phyloP scores from a whole-genome alignment of 2,329 filamentous ascomycete species.

The Arthroderma uncinatum region DNA sequence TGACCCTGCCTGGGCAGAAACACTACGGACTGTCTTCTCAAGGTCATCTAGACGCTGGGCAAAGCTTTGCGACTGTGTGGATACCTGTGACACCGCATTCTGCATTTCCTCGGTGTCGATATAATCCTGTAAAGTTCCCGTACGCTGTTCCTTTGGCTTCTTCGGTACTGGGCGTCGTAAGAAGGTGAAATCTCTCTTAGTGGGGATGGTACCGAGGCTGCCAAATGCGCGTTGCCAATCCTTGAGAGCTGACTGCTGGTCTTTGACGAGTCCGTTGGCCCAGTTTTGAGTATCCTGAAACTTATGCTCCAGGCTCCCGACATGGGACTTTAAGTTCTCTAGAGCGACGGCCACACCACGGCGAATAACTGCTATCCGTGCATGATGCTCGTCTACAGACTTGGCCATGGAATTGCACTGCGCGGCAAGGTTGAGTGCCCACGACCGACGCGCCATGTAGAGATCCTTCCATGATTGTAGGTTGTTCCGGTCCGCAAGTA shows the following conservation, averaged over 20 bases:
- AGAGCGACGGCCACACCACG: constrained; percentile 73
- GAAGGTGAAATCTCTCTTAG: constrained; percentile 34
- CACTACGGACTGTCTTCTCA: constrained; percentile 48
- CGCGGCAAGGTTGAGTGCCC: constrained; percentile 61
- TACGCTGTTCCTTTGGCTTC: constrained; percentile 34
- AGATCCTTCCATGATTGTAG: constrained; percentile 80
- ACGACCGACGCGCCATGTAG: constrained; percentile 67
- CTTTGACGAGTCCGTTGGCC: constrained; percentile 35
- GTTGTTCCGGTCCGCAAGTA: constrained; percentile 65
- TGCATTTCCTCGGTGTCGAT: constrained; percentile 63
- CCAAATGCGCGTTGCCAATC: constrained; percentile 32
- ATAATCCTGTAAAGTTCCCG: constrained; percentile 59
- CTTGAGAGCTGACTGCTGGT: constrained; percentile 34
- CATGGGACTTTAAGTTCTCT: constrained; percentile 52
- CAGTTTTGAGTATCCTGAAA: constrained; percentile 38
- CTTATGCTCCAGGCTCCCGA: constrained; percentile 35
- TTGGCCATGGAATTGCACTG: constrained; percentile 57
- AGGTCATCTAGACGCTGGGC: constrained; percentile 49
- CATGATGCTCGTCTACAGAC: constrained; percentile 45
- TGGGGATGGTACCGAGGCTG: constrained; percentile 32
- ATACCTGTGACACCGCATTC: constrained; percentile 57
- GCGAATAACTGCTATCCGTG: constrained; percentile 44
- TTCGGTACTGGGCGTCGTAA: constrained; percentile 32
- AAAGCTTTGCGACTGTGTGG: constrained; percentile 49
- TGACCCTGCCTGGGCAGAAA: constrained; percentile 45